These are phyloP conservation scores for Microascus cirrosus DNA, from an alignment of 2,329 filamentous ascomycete species.

Conservation along the genomic window DNA sequence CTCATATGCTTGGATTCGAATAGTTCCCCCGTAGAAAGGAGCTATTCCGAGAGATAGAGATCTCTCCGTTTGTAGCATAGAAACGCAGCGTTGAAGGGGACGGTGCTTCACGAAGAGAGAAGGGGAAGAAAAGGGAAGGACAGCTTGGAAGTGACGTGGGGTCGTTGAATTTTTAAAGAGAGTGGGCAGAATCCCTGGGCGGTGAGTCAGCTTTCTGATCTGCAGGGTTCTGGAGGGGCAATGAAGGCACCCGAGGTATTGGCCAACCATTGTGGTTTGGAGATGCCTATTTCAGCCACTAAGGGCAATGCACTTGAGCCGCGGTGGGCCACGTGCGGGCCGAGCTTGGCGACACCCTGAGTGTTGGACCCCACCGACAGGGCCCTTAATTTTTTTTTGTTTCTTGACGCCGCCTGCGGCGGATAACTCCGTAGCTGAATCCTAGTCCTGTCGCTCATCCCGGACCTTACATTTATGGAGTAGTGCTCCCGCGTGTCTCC, in stretches of 20 bases:
- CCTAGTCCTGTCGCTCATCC: neutral
- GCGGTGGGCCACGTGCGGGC: neutral
- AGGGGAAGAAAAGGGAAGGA: constrained; percentile 15
- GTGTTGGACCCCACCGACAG: neutral
- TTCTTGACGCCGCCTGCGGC: neutral
- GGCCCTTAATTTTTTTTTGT: neutral
- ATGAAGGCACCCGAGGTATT: neutral
- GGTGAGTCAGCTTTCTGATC: neutral
- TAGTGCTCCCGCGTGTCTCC: neutral
- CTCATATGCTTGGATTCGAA: constrained; percentile 60
- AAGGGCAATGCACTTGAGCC: neutral
- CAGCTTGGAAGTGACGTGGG: neutral
- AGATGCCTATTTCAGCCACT: neutral
- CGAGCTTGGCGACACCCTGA: neutral
- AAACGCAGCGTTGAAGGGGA: constrained; percentile 90
- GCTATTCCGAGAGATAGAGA: constrained; percentile 12
- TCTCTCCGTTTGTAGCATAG: constrained; percentile 75
- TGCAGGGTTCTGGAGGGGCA: neutral
- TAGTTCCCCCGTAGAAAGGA: constrained; percentile 10
- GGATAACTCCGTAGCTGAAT: neutral
- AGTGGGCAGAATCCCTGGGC: neutral
- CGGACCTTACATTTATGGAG: neutral
- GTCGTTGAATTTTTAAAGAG: neutral
- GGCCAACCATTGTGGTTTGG: neutral
- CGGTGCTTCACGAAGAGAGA: constrained; percentile 49